phyloP scores from a whole-genome alignment of 441 rosid species.

The Brassica balearica region DNA sequence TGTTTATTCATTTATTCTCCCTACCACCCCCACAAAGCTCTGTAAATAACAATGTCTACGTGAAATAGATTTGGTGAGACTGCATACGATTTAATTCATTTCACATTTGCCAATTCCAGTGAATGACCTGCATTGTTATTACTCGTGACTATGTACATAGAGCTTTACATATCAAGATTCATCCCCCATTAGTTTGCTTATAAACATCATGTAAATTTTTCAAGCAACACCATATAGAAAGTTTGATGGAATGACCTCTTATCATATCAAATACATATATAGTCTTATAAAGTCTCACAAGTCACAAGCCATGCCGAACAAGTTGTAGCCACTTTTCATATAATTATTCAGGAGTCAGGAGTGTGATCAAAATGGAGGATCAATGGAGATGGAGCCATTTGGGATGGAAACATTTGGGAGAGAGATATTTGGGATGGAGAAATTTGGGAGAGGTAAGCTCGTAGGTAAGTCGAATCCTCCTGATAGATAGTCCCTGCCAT shows the following conservation, averaged over 20 bases:
- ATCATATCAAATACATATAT: conserved; percentile 16
- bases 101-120: not conserved
- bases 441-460: conserved; percentile 56
- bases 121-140: not conserved
- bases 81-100: not conserved
- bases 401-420: conserved; percentile 51
- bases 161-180: not conserved
- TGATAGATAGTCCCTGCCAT: conserved; percentile 78
- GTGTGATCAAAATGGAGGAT: conserved; percentile 62
- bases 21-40: too few relatives aligned
- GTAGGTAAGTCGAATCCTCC: conserved; percentile 69
- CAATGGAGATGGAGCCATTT: conserved; percentile 55
- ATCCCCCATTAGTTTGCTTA: not conserved
- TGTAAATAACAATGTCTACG: too few relatives aligned
- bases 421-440: conserved; percentile 54
- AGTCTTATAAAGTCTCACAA: conserved; percentile 19
- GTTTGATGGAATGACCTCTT: conserved; percentile 13
- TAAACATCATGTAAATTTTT: conserved; percentile 14
- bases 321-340: not conserved
- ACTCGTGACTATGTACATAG: not conserved
- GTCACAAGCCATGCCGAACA: not conserved
- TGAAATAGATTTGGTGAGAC: not conserved
- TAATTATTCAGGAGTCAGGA: conserved; percentile 8
- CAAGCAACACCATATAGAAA: conserved; percentile 1
- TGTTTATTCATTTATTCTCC: too few relatives aligned